These are phyloP conservation scores for Colletotrichum theobromicola DNA, from an alignment of 2,329 filamentous ascomycete genomes.

Conservation along the genomic window DNA sequence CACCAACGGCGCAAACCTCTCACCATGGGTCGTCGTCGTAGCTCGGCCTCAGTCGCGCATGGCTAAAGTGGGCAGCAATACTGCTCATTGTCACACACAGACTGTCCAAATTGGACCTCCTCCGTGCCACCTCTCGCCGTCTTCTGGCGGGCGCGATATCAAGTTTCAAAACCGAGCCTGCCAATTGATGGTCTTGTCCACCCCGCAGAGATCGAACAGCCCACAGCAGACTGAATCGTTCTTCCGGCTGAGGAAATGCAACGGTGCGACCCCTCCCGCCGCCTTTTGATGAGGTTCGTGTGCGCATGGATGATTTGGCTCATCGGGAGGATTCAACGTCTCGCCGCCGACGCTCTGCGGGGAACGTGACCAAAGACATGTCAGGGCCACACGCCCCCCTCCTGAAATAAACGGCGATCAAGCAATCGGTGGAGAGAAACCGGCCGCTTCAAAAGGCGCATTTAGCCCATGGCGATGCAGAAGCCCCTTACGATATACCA, in stretches of 20 bases:
- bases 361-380: neutral
- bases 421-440: neutral
- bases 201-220: neutral
- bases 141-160: neutral
- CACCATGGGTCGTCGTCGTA: neutral
- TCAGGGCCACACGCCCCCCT: neutral
- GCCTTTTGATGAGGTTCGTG: neutral
- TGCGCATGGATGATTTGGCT: constrained; percentile 21
- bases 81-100: neutral
- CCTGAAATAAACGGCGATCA: neutral
- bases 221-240: neutral
- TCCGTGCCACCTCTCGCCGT: neutral
- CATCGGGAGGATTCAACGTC: constrained; percentile 21
- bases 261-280: constrained; percentile 1
- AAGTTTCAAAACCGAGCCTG: constrained; percentile 3
- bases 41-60: neutral
- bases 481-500: neutral
- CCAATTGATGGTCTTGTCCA: neutral
- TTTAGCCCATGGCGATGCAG: neutral
- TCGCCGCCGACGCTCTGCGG: constrained; percentile 9
- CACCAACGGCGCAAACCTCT: neutral
- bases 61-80: neutral
- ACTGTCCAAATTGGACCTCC: neutral
- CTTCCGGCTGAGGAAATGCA: neutral
- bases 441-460: neutral